Conservation (phyloP, 257 asterid species). For the Rehmannia glutinosa region DNA sequence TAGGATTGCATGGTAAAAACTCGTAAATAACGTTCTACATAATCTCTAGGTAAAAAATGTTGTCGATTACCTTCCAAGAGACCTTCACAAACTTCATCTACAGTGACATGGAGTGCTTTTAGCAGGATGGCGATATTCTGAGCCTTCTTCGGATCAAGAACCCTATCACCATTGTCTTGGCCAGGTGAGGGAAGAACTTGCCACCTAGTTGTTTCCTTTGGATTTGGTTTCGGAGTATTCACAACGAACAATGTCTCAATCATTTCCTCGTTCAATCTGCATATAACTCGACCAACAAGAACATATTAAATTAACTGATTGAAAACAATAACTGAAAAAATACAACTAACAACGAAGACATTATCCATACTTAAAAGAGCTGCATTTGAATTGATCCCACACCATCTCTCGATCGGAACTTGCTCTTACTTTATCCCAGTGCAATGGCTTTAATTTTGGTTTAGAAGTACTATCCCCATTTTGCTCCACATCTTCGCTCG, state of each 20-base stretch:
- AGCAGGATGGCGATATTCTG: conserved; percentile 85
- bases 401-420: conserved; percentile 95
- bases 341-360: background rate
- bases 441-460: conserved; percentile 89
- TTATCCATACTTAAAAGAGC: conserved; percentile 77
- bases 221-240: conserved; percentile 54
- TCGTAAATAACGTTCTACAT: background rate
- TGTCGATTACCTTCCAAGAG: conserved; percentile 96
- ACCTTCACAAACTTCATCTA: conserved; percentile 94
- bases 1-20: background rate
- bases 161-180: conserved; percentile 51
- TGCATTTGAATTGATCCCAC: conserved; percentile 93
- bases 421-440: conserved; percentile 97
- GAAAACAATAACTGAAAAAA: background rate
- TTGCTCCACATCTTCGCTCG: conserved; percentile 24
- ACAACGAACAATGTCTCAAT: conserved; percentile 82
- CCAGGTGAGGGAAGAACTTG: conserved; percentile 63
- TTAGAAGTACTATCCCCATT: conserved; percentile 50
- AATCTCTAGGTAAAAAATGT: too few species aligned
- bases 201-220: conserved; percentile 50
- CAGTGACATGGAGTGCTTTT: conserved; percentile 87
- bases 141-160: conserved; percentile 92
- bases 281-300: conserved; percentile 10
- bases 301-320: background rate
- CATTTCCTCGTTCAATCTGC: conserved; percentile 97